These are phyloP conservation scores for Arthrobotrys entomopaga DNA, from an alignment of 2,329 filamentous ascomycete genomes.

Conservation along the genomic window DNA sequence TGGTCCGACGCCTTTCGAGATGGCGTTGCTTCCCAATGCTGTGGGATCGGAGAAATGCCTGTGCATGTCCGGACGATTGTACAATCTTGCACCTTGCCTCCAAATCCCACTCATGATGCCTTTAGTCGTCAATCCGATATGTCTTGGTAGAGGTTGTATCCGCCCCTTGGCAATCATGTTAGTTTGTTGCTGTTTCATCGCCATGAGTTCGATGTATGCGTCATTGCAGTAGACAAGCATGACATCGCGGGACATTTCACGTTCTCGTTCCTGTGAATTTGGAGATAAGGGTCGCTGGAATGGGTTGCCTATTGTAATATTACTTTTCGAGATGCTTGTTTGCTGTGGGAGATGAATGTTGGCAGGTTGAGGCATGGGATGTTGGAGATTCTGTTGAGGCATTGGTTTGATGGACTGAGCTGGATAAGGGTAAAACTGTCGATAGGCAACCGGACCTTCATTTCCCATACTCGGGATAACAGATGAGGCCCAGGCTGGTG, in stretches of 20 bases:
- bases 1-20: conserved; percentile 20
- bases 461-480: conserved; percentile 23
- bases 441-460: conserved; percentile 18
- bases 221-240: conserved; percentile 52
- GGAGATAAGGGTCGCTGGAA: conserved; percentile 43
- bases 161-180: conserved; percentile 39
- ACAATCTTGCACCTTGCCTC: conserved; percentile 44
- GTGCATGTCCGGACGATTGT: conserved; percentile 42
- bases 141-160: conserved; percentile 46
- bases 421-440: conserved; percentile 37
- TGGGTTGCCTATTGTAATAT: conserved; percentile 35
- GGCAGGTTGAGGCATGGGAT: background rate
- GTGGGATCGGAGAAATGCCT: conserved; percentile 50
- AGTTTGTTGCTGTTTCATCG: conserved; percentile 49
- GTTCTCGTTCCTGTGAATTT: conserved; percentile 27
- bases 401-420: conserved; percentile 13
- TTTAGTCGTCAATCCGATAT: conserved; percentile 44
- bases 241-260: conserved; percentile 45
- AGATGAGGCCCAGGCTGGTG: conserved; percentile 40
- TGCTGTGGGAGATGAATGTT: conserved; percentile 44
- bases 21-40: background rate
- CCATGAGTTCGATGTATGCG: conserved; percentile 47
- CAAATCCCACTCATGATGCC: conserved; percentile 44
- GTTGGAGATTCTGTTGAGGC: conserved; percentile 2
- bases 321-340: conserved; percentile 22